These are phyloP conservation scores for Agastache rugosa DNA, from an alignment of 257 asterid genomes.

Conservation along the genomic window DNA sequence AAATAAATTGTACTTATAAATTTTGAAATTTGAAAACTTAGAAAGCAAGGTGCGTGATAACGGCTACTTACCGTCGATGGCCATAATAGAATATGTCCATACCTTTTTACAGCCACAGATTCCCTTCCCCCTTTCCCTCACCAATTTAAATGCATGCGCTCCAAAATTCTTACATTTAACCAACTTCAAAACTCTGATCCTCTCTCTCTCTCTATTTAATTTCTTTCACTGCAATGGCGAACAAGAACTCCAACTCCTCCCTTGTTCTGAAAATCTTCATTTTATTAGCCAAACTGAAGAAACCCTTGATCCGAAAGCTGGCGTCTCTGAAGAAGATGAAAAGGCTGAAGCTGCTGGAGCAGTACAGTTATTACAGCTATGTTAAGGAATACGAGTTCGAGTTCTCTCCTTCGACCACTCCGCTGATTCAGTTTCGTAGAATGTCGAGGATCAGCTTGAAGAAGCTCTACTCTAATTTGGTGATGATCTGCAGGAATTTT, in stretches of 20 bases:
- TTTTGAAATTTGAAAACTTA: slow-evolving; percentile 32
- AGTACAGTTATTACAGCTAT: slow-evolving; percentile 48
- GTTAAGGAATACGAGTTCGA: slow-evolving; percentile 67
- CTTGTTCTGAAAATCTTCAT: slow-evolving; percentile 50
- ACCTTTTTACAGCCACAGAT: slow-evolving; percentile 45
- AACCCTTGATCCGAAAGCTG: slow-evolving; percentile 47
- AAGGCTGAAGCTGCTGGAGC: slow-evolving; percentile 42
- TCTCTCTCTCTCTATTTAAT: too few species aligned
- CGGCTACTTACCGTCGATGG: slow-evolving; percentile 49
- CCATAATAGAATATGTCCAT: slow-evolving; percentile 33
- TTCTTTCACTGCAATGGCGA: slow-evolving; percentile 44
- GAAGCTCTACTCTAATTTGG: slow-evolving; percentile 42
- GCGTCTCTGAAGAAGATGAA: slow-evolving; percentile 43
- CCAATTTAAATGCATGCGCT: slow-evolving; percentile 38
- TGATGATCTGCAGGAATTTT: slow-evolving; percentile 49
- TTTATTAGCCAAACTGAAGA: slow-evolving; percentile 57
- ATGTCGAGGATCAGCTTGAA: slow-evolving; percentile 40
- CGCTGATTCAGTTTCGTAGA: slow-evolving; percentile 40
- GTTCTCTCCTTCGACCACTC: slow-evolving; percentile 71
- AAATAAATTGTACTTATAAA: not conserved
- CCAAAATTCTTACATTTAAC: slow-evolving; percentile 16
- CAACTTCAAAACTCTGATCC: too few species aligned
- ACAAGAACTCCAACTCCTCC: slow-evolving; percentile 45
- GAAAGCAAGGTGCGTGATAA: slow-evolving; percentile 33
- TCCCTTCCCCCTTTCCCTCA: slow-evolving; percentile 26